Percentiles rank a stretch among this genome's conserved stretches.
phyloP scores from a whole-genome alignment of 2,329 filamentous ascomycete species.

The Botryosphaeria dothidea region DNA sequence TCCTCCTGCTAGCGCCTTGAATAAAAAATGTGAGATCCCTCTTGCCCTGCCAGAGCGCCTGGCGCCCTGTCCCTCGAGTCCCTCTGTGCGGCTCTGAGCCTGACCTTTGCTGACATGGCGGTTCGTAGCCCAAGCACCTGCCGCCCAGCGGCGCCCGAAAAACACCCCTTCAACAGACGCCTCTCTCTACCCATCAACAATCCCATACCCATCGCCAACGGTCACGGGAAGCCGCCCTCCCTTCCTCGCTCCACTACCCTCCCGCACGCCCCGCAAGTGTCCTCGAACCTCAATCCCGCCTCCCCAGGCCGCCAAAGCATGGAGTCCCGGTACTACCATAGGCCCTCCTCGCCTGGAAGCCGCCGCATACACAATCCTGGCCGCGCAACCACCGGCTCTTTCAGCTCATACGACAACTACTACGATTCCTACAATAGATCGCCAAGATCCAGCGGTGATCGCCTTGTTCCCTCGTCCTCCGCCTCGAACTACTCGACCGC shows the following conservation, averaged over 20 bases:
- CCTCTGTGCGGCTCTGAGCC: background rate
- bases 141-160: constrained; percentile 24
- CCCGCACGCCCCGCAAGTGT: constrained; percentile 24
- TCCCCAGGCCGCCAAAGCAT: constrained; percentile 21
- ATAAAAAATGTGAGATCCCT: background rate
- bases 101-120: constrained; percentile 26
- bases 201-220: constrained; percentile 28
- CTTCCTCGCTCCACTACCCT: constrained; percentile 22
- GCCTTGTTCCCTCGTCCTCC: constrained; percentile 24
- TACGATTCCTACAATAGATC: constrained; percentile 30
- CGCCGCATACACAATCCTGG: constrained; percentile 32
- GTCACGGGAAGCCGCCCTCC: constrained; percentile 14
- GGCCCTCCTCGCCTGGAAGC: constrained; percentile 36
- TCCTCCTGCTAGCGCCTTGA: background rate
- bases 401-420: constrained; percentile 37
- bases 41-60: background rate
- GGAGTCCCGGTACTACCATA: constrained; percentile 22
- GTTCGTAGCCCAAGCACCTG: constrained; percentile 31
- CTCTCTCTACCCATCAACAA: constrained; percentile 15
- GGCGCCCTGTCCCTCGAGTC: background rate
- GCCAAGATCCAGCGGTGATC: constrained; percentile 37
- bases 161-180: constrained; percentile 21
- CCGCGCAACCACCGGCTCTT: constrained; percentile 39
- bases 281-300: constrained; percentile 7
- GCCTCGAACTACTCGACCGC: constrained; percentile 44